Percentiles rank a stretch among this genome's conserved stretches.
Conservation (phyloP, 2,329 filamentous ascomycete species). For the Arthrobotrys iridis region DNA sequence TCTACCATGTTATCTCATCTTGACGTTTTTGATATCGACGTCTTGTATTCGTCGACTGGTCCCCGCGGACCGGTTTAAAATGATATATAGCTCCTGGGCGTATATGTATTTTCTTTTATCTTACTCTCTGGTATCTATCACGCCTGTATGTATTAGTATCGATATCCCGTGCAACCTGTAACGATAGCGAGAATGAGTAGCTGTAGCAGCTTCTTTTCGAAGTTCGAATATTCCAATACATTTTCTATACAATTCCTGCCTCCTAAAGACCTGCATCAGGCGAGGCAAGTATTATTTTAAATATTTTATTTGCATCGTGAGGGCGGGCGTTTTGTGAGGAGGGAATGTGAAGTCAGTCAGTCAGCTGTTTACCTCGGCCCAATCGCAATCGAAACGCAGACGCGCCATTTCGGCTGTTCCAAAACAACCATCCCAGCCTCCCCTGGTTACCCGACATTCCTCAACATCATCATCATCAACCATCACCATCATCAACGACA, state of each 20-base stretch:
- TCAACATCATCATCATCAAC: background rate
- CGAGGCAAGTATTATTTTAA: too few relatives aligned
- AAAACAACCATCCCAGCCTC: conserved; percentile 21
- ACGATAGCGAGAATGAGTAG: background rate
- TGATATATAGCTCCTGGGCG: background rate
- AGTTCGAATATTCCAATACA: too few relatives aligned
- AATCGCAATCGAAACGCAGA: too few relatives aligned
- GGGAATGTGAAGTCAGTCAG: too few relatives aligned
- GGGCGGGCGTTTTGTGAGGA: too few relatives aligned
- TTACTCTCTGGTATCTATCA: too few relatives aligned
- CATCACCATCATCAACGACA: background rate
- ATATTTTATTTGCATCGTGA: too few relatives aligned
- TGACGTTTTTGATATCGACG: background rate
- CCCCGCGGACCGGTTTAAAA: background rate
- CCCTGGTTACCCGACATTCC: conserved; percentile 8
- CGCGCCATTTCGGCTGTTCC: conserved; percentile 2
- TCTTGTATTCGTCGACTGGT: background rate
- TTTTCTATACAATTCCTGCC: too few relatives aligned
- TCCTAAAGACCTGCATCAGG: too few relatives aligned
- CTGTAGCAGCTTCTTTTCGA: background rate
- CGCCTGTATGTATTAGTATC: background rate
- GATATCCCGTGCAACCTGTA: background rate
- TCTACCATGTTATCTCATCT: background rate
- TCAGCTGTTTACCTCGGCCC: conserved; percentile 16
- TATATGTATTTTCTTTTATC: too few relatives aligned